Evolutionary conservation across 257 asterid species (phyloP).

Genomic region (Catharanthus roseus): DNA sequence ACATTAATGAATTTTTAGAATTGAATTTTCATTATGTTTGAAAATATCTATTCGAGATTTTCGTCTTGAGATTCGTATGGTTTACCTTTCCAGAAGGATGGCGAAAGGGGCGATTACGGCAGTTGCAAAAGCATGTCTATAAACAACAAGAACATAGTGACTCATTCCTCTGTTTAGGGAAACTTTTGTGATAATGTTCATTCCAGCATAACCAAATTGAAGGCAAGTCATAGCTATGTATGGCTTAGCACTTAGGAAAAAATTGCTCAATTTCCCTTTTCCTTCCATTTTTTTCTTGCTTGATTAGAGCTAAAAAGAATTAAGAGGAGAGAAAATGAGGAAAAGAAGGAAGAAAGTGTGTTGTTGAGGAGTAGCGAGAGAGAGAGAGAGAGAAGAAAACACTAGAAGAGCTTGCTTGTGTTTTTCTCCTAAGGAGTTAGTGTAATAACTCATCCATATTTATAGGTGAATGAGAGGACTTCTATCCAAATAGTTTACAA

Average conservation of each 20-base stretch:
- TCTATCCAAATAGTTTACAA: slow-evolving; percentile 12
- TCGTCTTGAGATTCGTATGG: neutral
- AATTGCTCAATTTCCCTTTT: slow-evolving; percentile 40
- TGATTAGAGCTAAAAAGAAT: neutral
- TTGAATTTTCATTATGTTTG: neutral
- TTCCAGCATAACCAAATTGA: slow-evolving; percentile 95
- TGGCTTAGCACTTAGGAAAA: slow-evolving; percentile 57
- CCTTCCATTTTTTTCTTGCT: slow-evolving; percentile 49
- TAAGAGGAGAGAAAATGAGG: neutral
- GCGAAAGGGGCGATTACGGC: slow-evolving; percentile 87
- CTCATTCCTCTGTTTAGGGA: slow-evolving; percentile 91
- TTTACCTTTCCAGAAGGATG: slow-evolving; percentile 66
- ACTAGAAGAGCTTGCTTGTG: slow-evolving; percentile 46
- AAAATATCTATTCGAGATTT: too few relatives aligned
- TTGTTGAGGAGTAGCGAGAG: neutral
- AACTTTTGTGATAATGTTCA: slow-evolving; percentile 85
- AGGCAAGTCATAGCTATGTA: slow-evolving; percentile 77
- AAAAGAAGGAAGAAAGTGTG: neutral
- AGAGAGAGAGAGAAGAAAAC: slow-evolving; percentile 60
- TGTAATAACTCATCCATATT: slow-evolving; percentile 22
- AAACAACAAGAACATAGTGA: slow-evolving; percentile 88
- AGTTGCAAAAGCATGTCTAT: slow-evolving; percentile 92
- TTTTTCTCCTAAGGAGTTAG: slow-evolving; percentile 46
- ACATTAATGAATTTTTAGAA: neutral
- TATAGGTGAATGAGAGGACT: slow-evolving; percentile 31